Evolutionary conservation across 805 yeast genomes (phyloP).

Genomic region (Suhomyces tanzawaensis): DNA sequence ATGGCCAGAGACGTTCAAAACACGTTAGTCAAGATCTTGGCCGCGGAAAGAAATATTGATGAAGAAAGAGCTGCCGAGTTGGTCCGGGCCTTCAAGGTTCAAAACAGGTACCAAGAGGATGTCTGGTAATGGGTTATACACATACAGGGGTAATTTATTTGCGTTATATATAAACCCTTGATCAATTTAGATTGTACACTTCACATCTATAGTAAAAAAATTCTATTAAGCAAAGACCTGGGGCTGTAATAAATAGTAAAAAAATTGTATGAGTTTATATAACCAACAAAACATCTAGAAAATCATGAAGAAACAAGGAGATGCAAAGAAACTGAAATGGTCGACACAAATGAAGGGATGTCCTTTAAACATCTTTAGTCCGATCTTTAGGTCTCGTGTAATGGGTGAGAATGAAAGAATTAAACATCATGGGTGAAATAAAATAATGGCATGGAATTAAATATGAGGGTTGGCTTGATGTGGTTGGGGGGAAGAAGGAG

Average conservation of each 20-base stretch:
- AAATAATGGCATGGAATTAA: too few relatives aligned
- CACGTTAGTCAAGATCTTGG: conserved; percentile 61
- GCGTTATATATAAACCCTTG: not conserved
- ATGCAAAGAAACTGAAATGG: not conserved
- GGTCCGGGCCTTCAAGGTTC: conserved; percentile 73
- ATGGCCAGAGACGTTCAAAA: conserved; percentile 94
- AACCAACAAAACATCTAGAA: too few relatives aligned
- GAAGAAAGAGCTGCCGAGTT: conserved; percentile 71
- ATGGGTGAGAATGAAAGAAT: too few relatives aligned
- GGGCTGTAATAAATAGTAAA: not conserved
- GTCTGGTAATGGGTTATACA: conserved; percentile 63
- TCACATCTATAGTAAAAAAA: not conserved
- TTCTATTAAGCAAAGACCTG: not conserved
- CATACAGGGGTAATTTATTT: not conserved
- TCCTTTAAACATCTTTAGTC: too few relatives aligned
- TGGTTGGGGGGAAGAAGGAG: too few relatives aligned
- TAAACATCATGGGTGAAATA: too few relatives aligned
- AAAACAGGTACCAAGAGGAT: conserved; percentile 93
- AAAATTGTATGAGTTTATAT: too few relatives aligned
- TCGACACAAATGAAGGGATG: not conserved
- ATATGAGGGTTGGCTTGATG: too few relatives aligned
- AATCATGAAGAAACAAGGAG: too few relatives aligned
- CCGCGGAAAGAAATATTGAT: conserved; percentile 59
- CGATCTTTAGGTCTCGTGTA: too few relatives aligned
- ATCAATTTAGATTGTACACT: too few relatives aligned